Conservation (phyloP, 2,329 filamentous ascomycete species). For the Trichoderma simmonsii region DNA sequence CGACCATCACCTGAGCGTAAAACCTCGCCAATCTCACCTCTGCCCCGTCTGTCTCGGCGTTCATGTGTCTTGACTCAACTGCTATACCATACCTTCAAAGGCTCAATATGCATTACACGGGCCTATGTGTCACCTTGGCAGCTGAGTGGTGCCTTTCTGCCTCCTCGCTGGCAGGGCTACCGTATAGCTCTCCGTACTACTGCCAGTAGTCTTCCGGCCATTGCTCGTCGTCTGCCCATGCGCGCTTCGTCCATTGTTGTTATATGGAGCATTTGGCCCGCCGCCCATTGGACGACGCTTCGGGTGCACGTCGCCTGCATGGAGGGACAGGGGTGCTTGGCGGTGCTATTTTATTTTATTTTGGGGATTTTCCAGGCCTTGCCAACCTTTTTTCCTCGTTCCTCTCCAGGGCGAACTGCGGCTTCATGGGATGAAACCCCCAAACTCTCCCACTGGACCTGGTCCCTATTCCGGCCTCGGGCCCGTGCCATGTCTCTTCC, state of each 20-base stretch:
- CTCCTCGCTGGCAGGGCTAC: background rate
- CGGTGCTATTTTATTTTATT: constrained; percentile 8
- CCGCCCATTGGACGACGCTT: background rate
- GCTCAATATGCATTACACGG: background rate
- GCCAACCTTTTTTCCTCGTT: background rate
- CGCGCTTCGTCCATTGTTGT: background rate
- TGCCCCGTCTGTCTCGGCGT: background rate
- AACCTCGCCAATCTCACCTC: background rate
- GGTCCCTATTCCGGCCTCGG: background rate
- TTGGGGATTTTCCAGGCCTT: background rate
- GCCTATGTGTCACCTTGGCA: background rate
- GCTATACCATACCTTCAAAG: background rate
- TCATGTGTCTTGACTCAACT: background rate
- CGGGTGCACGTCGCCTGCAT: constrained; percentile 14
- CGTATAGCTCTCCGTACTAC: background rate
- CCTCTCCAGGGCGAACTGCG: background rate
- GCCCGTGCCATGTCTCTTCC: background rate
- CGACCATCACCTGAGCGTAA: background rate
- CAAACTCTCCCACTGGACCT: background rate
- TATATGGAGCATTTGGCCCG: background rate
- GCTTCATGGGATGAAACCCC: background rate
- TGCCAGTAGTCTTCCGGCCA: background rate
- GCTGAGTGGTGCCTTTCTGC: background rate
- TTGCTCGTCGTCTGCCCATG: background rate
- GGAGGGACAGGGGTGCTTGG: background rate